Evolutionary conservation across 106 monocot genomes (phyloP).

Genomic region (Iris macrosiphon): DNA sequence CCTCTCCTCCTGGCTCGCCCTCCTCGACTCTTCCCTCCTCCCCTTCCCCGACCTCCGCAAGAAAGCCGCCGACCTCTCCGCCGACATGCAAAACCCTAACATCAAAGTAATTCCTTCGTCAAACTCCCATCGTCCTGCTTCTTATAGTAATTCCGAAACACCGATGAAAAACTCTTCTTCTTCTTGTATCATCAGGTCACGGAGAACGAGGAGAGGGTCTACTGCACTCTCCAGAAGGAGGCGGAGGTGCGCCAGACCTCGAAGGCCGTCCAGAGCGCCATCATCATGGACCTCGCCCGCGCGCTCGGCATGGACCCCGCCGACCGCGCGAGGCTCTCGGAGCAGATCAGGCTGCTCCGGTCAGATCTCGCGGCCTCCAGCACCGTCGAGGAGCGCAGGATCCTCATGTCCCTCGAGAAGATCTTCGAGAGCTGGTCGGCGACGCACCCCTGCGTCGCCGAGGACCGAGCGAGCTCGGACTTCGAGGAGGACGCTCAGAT

Average conservation of each 20-base stretch:
- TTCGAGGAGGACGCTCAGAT: conserved; percentile 40
- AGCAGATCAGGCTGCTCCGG: conserved; percentile 24
- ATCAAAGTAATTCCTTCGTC: conserved; percentile 15
- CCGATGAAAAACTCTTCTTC: neutral
- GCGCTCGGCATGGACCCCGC: conserved; percentile 23
- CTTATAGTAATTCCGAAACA: neutral
- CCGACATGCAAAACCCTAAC: conserved; percentile 20
- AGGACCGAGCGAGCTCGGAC: neutral
- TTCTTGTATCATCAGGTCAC: conserved; percentile 22
- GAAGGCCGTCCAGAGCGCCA: conserved; percentile 48
- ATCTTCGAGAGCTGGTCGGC: conserved; percentile 33
- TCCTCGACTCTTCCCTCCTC: conserved; percentile 23
- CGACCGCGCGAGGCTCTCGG: conserved; percentile 20
- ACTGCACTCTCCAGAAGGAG: conserved; percentile 37
- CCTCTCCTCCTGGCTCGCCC: conserved; percentile 30
- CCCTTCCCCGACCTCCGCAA: conserved; percentile 33
- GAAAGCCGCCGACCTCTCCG: conserved; percentile 31
- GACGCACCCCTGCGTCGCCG: conserved; percentile 13
- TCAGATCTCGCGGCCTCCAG: conserved; percentile 18
- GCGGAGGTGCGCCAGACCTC: conserved; percentile 20
- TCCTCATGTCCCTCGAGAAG: conserved; percentile 40
- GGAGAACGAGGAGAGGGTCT: conserved; percentile 41
- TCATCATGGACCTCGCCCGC: conserved; percentile 46
- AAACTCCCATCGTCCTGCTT: too few relatives aligned
- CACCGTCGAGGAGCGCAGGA: conserved; percentile 30